Evolutionary conservation across 345 rosid genomes (phyloP), one percentile per base, ranked within the genome.

Genomic region (Hibiscus trionum): DNA sequence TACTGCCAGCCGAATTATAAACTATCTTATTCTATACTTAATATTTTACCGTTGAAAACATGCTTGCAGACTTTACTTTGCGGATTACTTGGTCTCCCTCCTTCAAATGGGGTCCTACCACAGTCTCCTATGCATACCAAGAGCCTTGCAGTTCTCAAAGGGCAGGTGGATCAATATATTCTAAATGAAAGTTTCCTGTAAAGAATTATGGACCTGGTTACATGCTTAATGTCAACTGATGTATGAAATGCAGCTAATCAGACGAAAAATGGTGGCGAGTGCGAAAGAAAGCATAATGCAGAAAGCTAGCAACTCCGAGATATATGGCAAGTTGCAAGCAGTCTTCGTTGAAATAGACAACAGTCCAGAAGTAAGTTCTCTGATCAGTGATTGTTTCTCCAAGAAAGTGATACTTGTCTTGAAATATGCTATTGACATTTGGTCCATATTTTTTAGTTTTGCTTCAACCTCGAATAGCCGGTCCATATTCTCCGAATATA

Each of bases 81-180:
- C 72, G 98, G 98, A 62, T 75, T 93, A 77, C 50, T 89, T 12
- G 93, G 97, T 4, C 81, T 93, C 33, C 97, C 96, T 65, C 97
- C 98, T 61, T 87, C 92, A 1, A 91, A 93, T 44, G 93, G 98
- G 35, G 97, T 93, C 73, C 86, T 93, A 2, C 98, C 97, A n/a
- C 97, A 93, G 65, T 88, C 97, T 72, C 98, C 98, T 7, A 91
- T 91, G 98, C 98, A 93, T 74, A 86, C 95, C 9, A 92, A 92
- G 77, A 92, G 97, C 80, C 93, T 87, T 2, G 86, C 97, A 42
- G 88, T 86, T 71, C 89, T 93, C 49, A 85, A 86, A 78, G 71
- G 86, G 77, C 92, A 85, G 90, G 96, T 88, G 9, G 15, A 77
- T 72, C 11, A 39, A 52, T 27, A 24, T 46, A n/a, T 72, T 4